These are phyloP conservation scores for Thuja plicata DNA, from an alignment of 83 land plant genomes.

Conservation along the genomic window DNA sequence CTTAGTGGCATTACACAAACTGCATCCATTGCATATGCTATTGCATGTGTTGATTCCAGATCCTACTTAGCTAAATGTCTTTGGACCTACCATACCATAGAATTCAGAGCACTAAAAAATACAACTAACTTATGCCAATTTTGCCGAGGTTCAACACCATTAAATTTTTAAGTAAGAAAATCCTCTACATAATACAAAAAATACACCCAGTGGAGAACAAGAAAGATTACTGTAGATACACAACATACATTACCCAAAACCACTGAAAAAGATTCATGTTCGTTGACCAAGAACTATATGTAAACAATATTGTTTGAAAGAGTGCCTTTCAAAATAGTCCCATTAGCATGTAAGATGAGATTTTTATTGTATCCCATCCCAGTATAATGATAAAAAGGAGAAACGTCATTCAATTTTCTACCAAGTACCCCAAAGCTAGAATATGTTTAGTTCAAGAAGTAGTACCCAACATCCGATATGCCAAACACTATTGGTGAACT, in stretches of 20 bases:
- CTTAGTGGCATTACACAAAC: constrained; percentile 11
- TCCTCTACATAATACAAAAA: constrained; percentile 6
- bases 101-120: constrained; percentile 12
- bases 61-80: constrained; percentile 9
- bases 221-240: constrained; percentile 6
- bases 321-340: too few species aligned
- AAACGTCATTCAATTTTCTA: too few species aligned
- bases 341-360: too few species aligned
- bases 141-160: background rate
- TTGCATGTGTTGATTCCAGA: constrained; percentile 15
- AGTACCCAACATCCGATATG: too few species aligned
- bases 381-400: too few species aligned
- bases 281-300: too few species aligned
- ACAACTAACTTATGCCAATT: constrained; percentile 4
- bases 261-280: too few species aligned
- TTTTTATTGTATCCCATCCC: too few species aligned
- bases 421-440: too few species aligned
- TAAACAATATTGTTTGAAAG: too few species aligned
- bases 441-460: too few species aligned
- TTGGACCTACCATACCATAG: constrained; percentile 15
- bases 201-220: background rate
- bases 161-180: background rate
- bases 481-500: too few species aligned
- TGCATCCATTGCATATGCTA: constrained; percentile 13
- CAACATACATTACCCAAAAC: constrained; percentile 4